These are phyloP conservation scores for Solanum clarkiae DNA, from an alignment of 257 asterid genomes.

Conservation along the genomic window DNA sequence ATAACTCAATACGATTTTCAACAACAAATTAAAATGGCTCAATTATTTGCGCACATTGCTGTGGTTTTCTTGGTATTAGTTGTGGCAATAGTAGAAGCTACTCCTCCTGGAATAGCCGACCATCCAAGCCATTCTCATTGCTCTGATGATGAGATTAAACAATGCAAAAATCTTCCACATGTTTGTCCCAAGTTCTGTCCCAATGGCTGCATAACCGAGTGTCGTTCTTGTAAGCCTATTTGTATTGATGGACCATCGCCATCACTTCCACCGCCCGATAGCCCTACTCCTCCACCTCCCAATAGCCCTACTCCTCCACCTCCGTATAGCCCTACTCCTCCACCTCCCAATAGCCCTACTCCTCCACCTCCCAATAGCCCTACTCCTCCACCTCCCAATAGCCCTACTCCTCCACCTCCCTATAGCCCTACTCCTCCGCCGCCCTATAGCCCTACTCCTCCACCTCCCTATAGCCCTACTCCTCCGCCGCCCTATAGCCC, in stretches of 20 bases:
- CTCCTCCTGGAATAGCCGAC: slow-evolving; percentile 37
- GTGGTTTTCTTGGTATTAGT: background rate
- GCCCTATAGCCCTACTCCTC: too few species aligned
- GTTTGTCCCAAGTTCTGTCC: slow-evolving; percentile 57
- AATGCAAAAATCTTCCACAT: slow-evolving; percentile 37
- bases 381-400: too few species aligned
- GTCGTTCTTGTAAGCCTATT: slow-evolving; percentile 34
- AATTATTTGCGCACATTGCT: background rate
- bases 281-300: too few species aligned
- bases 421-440: too few species aligned
- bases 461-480: too few species aligned
- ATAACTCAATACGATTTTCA: background rate
- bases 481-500: background rate
- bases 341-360: too few species aligned
- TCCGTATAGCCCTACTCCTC: too few species aligned
- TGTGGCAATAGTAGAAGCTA: slow-evolving; percentile 10
- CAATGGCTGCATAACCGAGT: slow-evolving; percentile 21
- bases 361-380: too few species aligned
- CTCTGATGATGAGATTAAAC: slow-evolving; percentile 17
- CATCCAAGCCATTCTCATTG: slow-evolving; percentile 38
- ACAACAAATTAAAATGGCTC: background rate
- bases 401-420: background rate
- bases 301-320: too few species aligned
- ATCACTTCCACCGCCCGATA: background rate
- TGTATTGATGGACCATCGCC: slow-evolving; percentile 8